Evolutionary conservation across 768 basidiomycete genomes (phyloP).

Genomic region (Mycena olivaceomarginata): DNA sequence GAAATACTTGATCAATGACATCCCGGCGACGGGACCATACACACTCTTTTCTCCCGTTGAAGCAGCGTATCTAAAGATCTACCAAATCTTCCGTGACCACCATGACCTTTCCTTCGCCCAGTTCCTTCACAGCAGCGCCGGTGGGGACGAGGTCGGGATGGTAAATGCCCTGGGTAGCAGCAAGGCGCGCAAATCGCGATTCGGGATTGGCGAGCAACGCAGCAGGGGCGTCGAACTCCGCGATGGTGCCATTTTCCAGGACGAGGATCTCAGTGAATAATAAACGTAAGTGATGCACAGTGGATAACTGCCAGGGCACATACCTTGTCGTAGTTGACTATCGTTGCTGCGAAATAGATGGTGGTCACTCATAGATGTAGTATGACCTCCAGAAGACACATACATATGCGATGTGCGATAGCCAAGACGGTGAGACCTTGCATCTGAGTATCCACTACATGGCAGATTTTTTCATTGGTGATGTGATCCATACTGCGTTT

Average conservation of each 20-base stretch:
- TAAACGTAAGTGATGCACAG: background rate
- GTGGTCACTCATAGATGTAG: background rate
- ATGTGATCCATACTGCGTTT: conserved; percentile 37
- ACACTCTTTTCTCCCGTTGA: no score
- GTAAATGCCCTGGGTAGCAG: conserved; percentile 34
- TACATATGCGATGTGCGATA: conserved; percentile 39
- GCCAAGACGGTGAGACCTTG: conserved; percentile 37
- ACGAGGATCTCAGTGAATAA: conserved; percentile 24
- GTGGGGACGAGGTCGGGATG: conserved; percentile 30
- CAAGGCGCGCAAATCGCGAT: conserved; percentile 33
- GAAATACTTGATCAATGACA: no score
- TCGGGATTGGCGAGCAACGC: conserved; percentile 25
- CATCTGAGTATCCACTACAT: conserved; percentile 36
- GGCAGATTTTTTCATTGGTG: conserved; percentile 37
- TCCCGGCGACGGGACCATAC: no score
- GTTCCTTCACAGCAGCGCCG: conserved; percentile 16
- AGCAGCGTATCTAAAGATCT: background rate
- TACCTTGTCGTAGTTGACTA: conserved; percentile 41
- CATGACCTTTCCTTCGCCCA: conserved; percentile 27
- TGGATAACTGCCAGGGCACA: background rate
- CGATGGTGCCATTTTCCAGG: conserved; percentile 23
- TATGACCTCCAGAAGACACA: background rate
- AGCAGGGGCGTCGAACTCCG: conserved; percentile 24
- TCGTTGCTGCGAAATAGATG: conserved; percentile 9
- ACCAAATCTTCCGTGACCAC: conserved; percentile 23